phyloP scores from a whole-genome alignment of 2,329 filamentous ascomycete species.

The Exophiala phaeomuriformis region DNA sequence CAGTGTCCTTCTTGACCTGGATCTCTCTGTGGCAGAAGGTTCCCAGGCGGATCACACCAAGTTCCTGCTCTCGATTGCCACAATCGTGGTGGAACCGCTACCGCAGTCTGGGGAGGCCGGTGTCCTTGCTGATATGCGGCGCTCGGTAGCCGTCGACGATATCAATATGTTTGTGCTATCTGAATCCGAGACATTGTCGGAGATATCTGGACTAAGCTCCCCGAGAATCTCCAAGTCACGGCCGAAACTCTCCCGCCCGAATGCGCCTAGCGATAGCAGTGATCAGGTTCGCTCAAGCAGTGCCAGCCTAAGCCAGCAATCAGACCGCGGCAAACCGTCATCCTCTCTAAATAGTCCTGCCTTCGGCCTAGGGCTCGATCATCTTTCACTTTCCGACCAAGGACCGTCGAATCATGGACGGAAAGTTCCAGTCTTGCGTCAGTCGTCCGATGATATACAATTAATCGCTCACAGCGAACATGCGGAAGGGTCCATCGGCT shows the following conservation, averaged over 20 bases:
- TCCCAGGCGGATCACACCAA: constrained; percentile 18
- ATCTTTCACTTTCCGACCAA: constrained; percentile 14
- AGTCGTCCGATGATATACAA: constrained; percentile 4
- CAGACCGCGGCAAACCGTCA: constrained; percentile 11
- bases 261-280: constrained; percentile 7
- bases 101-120: constrained; percentile 2
- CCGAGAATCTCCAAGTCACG: constrained; percentile 19
- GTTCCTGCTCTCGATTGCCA: constrained; percentile 19
- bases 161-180: constrained; percentile 21
- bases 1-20: constrained; percentile 18
- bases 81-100: constrained; percentile 13
- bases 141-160: constrained; percentile 18
- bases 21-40: constrained; percentile 5
- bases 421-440: not conserved
- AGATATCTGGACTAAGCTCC: constrained; percentile 21
- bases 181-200: constrained; percentile 22
- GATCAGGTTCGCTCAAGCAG: constrained; percentile 10
- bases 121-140: constrained; percentile 3
- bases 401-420: constrained; percentile 5
- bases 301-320: constrained; percentile 14
- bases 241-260: constrained; percentile 12
- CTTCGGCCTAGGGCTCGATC: constrained; percentile 12
- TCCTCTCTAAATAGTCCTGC: constrained; percentile 13
- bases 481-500: constrained; percentile 6
- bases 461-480: constrained; percentile 12